Evolutionary conservation across 345 rosid species (phyloP).

Genomic region (Moricandia moricandioides): DNA sequence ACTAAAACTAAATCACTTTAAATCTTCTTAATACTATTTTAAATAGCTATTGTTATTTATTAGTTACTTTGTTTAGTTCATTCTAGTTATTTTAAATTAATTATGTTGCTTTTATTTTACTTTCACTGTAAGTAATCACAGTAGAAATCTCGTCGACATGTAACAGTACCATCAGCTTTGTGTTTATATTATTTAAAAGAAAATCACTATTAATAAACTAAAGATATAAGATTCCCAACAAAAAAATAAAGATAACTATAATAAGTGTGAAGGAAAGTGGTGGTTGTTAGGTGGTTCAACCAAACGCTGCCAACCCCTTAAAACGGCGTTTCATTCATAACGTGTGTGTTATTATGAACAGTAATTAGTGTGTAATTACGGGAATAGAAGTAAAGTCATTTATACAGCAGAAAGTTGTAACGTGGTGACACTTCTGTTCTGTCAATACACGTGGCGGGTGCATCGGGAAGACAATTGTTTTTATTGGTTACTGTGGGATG

Average conservation of each 20-base stretch:
- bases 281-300: constrained; percentile 98
- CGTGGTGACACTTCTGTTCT: constrained; percentile 39
- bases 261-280: constrained; percentile 57
- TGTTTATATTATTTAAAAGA: neutral
- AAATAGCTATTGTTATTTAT: no score
- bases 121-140: neutral
- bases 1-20: neutral
- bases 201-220: constrained; percentile 4
- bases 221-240: constrained; percentile 15
- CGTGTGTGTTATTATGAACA: constrained; percentile 51
- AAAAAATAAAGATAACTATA: constrained; percentile 27
- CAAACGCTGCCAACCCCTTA: constrained; percentile 72
- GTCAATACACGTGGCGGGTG: constrained; percentile 43
- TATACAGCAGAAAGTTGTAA: constrained; percentile 34
- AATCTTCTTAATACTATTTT: neutral
- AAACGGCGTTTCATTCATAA: constrained; percentile 54
- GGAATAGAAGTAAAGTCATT: constrained; percentile 22
- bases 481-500: constrained; percentile 34
- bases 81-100: neutral
- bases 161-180: constrained; percentile 19
- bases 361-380: constrained; percentile 18
- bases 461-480: constrained; percentile 30
- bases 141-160: neutral
- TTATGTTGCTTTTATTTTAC: neutral
- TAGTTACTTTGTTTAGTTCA: neutral